Evolutionary conservation across 768 basidiomycete species (phyloP).

Genomic region (Amanita pallidorosea): DNA sequence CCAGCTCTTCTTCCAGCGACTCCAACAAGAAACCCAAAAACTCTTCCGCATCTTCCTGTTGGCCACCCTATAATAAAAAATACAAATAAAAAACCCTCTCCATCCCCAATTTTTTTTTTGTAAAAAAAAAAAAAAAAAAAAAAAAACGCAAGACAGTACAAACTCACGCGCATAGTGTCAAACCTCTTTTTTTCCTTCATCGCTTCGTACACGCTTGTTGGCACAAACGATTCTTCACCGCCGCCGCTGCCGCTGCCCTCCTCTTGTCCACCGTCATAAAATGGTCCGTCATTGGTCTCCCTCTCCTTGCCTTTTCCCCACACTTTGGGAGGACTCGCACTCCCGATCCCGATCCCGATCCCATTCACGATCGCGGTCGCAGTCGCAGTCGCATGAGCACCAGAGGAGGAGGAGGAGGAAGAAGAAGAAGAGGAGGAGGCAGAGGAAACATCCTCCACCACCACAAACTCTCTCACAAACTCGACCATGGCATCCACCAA

Average conservation of each 20-base stretch:
- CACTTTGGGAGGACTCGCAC: neutral
- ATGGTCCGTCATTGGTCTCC: conserved; percentile 17
- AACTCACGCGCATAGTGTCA: conserved; percentile 79
- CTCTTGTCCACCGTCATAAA: conserved; percentile 12
- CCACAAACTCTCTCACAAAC: conserved; percentile 77
- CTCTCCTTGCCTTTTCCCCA: conserved; percentile 16
- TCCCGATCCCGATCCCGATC: no score
- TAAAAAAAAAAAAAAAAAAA: no score
- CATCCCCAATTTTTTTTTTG: no score
- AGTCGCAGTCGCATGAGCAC: no score
- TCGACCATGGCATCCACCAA: conserved; percentile 58
- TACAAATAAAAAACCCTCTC: neutral
- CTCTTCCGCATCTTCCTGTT: conserved; percentile 98
- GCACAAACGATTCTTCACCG: conserved; percentile 64
- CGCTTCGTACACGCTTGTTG: conserved; percentile 81
- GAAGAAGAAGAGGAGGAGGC: no score
- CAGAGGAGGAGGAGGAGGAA: no score
- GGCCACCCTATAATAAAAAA: conserved; percentile 50
- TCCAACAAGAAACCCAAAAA: conserved; percentile 97
- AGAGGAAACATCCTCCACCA: conserved; percentile 7
- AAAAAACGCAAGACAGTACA: conserved; percentile 1
- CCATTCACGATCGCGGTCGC: no score
- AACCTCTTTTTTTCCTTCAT: conserved; percentile 91
- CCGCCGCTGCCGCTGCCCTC: conserved; percentile 29
- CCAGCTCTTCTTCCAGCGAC: conserved; percentile 86